Evolutionary conservation across 768 basidiomycete genomes (phyloP).

Genomic region (Paxillus ammoniavirescens): DNA sequence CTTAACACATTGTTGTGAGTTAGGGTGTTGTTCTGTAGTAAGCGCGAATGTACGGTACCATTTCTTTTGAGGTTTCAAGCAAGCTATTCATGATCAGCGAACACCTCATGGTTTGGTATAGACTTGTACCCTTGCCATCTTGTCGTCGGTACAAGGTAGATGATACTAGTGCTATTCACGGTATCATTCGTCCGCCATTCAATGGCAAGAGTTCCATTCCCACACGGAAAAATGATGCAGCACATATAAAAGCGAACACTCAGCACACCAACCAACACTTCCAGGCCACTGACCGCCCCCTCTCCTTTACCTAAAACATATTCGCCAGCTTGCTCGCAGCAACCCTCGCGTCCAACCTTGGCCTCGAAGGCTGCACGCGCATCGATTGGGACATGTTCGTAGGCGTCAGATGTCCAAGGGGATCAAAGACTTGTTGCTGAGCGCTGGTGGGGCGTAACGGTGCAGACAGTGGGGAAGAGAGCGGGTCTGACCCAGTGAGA

Average conservation of each 20-base stretch:
- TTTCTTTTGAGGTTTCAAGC: neutral
- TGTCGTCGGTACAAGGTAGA: neutral
- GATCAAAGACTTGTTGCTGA: slow-evolving; percentile 47
- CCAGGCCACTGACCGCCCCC: neutral
- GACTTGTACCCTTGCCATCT: too few species aligned
- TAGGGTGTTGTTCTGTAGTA: neutral
- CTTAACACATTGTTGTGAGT: slow-evolving; percentile 56
- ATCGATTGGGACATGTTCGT: slow-evolving; percentile 71
- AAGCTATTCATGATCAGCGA: too few species aligned
- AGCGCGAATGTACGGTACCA: slow-evolving; percentile 1
- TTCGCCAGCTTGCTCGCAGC: slow-evolving; percentile 90
- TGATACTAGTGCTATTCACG: neutral
- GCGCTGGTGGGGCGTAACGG: slow-evolving; percentile 18
- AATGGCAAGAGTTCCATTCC: slow-evolving; percentile 5
- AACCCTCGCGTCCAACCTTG: slow-evolving; percentile 78
- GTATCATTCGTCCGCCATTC: neutral
- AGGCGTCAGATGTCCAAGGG: slow-evolving; percentile 61
- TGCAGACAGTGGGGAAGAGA: slow-evolving; percentile 6
- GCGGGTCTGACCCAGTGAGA: slow-evolving; percentile 16
- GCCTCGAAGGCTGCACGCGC: slow-evolving; percentile 66
- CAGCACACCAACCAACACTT: slow-evolving; percentile 5
- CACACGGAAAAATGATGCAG: slow-evolving; percentile 15
- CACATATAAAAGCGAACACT: slow-evolving; percentile 13
- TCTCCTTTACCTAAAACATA: slow-evolving; percentile 56
- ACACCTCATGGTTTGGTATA: too few species aligned